phyloP scores from a whole-genome alignment of 768 basidiomycete genomes.

The Tricholoma bakamatsutake region DNA sequence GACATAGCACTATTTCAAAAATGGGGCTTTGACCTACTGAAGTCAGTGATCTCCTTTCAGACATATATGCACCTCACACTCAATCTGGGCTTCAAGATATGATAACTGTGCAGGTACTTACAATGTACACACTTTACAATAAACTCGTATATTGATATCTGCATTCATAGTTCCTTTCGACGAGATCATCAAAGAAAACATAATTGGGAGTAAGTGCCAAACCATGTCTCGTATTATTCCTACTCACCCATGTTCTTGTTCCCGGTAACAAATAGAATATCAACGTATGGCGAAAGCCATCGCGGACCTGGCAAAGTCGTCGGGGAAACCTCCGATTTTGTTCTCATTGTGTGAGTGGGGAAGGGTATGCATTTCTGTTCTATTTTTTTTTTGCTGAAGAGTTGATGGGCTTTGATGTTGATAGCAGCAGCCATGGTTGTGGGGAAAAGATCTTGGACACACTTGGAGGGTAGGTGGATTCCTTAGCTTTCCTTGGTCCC shows the following conservation, averaged over 20 bases:
- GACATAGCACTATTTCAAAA: conserved; percentile 52
- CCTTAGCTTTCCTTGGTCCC: background rate
- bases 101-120: conserved; percentile 48
- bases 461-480: conserved; percentile 52
- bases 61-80: background rate
- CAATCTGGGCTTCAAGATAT: conserved; percentile 24
- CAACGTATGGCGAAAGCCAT: conserved; percentile 61
- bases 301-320: conserved; percentile 35
- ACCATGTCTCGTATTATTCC: no score
- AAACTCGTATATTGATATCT: background rate
- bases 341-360: conserved; percentile 66
- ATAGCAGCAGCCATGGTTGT: conserved; percentile 53
- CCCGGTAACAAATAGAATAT: conserved; percentile 24
- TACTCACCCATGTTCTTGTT: background rate
- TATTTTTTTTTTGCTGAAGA: background rate
- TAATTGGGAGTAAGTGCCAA: conserved; percentile 42
- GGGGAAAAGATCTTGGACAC: conserved; percentile 45
- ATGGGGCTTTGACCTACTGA: conserved; percentile 66
- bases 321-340: conserved; percentile 43
- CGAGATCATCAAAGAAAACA: conserved; percentile 48
- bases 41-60: conserved; percentile 31
- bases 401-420: conserved; percentile 14
- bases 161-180: conserved; percentile 45
- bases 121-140: background rate
- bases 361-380: conserved; percentile 33